Base-by-base conservation (phyloP, 2,329 filamentous ascomycete genomes). In the Corniculantispora saksenae region DNA sequence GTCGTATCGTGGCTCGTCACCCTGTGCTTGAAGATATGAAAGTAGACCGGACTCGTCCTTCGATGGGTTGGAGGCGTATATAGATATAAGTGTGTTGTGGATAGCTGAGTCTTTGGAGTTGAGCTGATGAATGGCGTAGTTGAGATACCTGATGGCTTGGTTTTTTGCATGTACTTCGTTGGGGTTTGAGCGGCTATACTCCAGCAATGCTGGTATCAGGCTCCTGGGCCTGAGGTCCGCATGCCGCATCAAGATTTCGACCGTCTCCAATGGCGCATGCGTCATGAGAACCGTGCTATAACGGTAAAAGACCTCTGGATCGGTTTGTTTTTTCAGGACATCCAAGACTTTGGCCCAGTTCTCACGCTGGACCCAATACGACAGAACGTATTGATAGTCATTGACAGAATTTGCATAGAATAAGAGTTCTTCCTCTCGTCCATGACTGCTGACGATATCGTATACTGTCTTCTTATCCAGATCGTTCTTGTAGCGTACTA, bases 201-300 rank as follows among this genome's bases (percentile, higher is more conserved):
- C 96, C 12, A 99, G 85, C 66, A 99, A 83, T 1, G 94, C 95
- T 1, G 95, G 96, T 57, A 99, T 97, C 57, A 99, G 86, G 70
- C 91, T 93, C 65, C 93, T 89, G 1, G 93, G 89, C 71, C 97
- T 89, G 27, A 99, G 84, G 68, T 93, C 92, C 6, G 88, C 84
- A 74, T 98, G 94, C 43, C 95, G 88, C 91, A 97, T 97, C 73
- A 99, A 80, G 40, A 99, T 93, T 70, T 99, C 94, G n/a, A 98
- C 91, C 27, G 97, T 82, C 61, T 97, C 94, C 7, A 90, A 86
- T 0, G 94, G 88, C 3, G 89, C 89, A 74, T 97, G 92, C 19
- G 89, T 90, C 91, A 99, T 97, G 56, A 99, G 85, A n/a, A 98
- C 94, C 72, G 91, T 97, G 81, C 93, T 95, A 77, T 98, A 97